Conservation (phyloP, 1,139 yeast genomes). For the Wickerhamomyces sp. region DNA sequence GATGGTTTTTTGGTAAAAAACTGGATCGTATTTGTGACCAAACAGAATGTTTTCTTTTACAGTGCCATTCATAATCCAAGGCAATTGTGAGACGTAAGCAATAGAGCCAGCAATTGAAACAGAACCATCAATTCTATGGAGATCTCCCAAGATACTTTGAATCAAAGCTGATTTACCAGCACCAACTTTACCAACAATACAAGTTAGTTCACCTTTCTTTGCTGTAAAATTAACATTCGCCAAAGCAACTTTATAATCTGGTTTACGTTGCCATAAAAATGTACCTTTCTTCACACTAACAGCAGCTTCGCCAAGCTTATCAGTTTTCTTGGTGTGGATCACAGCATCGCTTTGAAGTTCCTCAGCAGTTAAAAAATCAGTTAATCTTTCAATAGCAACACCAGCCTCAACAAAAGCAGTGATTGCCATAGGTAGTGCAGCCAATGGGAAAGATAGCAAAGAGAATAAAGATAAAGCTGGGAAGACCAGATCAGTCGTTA, state of each 20-base stretch:
- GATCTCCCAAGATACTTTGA: slow-evolving; percentile 81
- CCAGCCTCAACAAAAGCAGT: slow-evolving; percentile 85
- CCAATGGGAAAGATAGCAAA: slow-evolving; percentile 83
- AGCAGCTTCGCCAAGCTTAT: slow-evolving; percentile 59
- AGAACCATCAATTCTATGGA: slow-evolving; percentile 72
- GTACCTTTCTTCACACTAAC: slow-evolving; percentile 70
- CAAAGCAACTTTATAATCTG: slow-evolving; percentile 74
- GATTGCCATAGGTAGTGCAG: slow-evolving; percentile 89
- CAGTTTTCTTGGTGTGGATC: slow-evolving; percentile 47
- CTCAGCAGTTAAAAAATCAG: slow-evolving; percentile 64
- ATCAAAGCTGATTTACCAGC: slow-evolving; percentile 86
- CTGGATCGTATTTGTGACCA: slow-evolving; percentile 81
- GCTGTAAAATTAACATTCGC: slow-evolving; percentile 65
- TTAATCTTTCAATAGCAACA: slow-evolving; percentile 77
- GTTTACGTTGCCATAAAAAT: slow-evolving; percentile 83
- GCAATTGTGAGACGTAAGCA: slow-evolving; percentile 89
- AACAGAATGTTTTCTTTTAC: slow-evolving; percentile 86
- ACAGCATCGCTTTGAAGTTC: slow-evolving; percentile 84
- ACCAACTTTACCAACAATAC: slow-evolving; percentile 92
- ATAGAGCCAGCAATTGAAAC: slow-evolving; percentile 72
- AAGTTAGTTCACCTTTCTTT: slow-evolving; percentile 74
- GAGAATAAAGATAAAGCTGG: slow-evolving; percentile 90
- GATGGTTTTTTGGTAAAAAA: slow-evolving; percentile 71
- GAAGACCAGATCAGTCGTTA: slow-evolving; percentile 89
- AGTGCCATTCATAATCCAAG: slow-evolving; percentile 96